These are phyloP conservation scores for Isoetes taiwanensis DNA, from an alignment of 75 land plant genomes.

Conservation along the genomic window DNA sequence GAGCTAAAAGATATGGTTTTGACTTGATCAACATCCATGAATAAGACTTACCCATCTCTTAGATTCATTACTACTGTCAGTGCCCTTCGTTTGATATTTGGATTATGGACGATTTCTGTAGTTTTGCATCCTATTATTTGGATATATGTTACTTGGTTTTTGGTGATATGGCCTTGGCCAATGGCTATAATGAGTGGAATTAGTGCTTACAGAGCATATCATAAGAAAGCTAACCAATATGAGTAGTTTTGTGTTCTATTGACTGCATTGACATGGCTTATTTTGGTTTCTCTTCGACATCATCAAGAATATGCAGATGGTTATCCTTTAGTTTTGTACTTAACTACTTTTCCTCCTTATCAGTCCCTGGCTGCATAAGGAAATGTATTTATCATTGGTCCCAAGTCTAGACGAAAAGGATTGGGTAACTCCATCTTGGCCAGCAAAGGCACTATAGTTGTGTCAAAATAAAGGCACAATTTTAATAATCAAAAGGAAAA, in stretches of 20 bases:
- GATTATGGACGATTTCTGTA: too few relatives aligned
- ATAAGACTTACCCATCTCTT: too few relatives aligned
- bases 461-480: too few relatives aligned
- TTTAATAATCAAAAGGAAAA: too few relatives aligned
- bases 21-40: too few relatives aligned
- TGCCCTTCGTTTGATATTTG: too few relatives aligned
- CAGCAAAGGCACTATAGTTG: slow-evolving; percentile 24
- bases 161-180: slow-evolving; percentile 76
- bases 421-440: slow-evolving; percentile 42
- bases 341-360: slow-evolving; percentile 65
- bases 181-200: slow-evolving; percentile 30
- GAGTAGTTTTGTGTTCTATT: slow-evolving; percentile 46
- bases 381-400: slow-evolving; percentile 42
- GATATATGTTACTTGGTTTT: slow-evolving; percentile 70
- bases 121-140: slow-evolving; percentile 26
- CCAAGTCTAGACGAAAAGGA: slow-evolving; percentile 32
- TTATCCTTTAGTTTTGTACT: slow-evolving; percentile 56
- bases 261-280: slow-evolving; percentile 53
- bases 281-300: slow-evolving; percentile 62
- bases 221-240: slow-evolving; percentile 23
- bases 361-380: slow-evolving; percentile 34
- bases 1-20: too few relatives aligned
- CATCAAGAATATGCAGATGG: slow-evolving; percentile 72
- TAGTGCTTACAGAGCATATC: slow-evolving; percentile 17
- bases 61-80: too few relatives aligned